Percentiles rank a stretch among this genome's conserved stretches.
Evolutionary conservation across 2,329 filamentous ascomycete species (phyloP).

Genomic region (Aspergillus phoenicis): DNA sequence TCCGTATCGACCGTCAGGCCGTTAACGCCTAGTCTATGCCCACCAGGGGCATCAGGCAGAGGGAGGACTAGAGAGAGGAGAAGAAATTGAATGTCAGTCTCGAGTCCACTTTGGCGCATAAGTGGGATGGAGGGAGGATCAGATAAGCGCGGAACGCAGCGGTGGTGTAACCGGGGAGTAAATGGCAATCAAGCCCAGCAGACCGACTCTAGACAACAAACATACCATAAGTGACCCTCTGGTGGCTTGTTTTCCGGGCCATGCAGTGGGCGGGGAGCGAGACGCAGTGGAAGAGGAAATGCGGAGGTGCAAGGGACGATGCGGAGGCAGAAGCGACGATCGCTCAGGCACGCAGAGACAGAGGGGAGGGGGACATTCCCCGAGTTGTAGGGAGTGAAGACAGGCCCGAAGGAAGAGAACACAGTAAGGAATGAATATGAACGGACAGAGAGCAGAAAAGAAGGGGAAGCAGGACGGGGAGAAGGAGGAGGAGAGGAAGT

Average conservation of each 20-base stretch:
- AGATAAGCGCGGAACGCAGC: slow-evolving; percentile 12
- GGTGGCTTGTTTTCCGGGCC: slow-evolving; percentile 68
- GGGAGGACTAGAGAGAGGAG: slow-evolving; percentile 61
- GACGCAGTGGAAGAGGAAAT: slow-evolving; percentile 21
- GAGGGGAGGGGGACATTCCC: slow-evolving; percentile 14
- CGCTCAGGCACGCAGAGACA: slow-evolving; percentile 16
- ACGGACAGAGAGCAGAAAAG: neutral
- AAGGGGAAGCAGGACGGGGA: slow-evolving; percentile 13
- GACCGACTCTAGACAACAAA: slow-evolving; percentile 18
- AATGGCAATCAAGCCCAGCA: neutral
- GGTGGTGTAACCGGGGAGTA: neutral
- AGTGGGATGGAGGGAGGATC: neutral
- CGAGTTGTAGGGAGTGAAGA: neutral
- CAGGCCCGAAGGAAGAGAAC: neutral
- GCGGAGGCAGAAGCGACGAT: slow-evolving; percentile 26
- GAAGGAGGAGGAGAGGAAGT: slow-evolving; percentile 3
- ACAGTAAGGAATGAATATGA: neutral
- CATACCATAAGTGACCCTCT: slow-evolving; percentile 70
- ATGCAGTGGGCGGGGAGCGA: slow-evolving; percentile 46
- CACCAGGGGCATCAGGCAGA: slow-evolving; percentile 72
- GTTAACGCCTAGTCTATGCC: slow-evolving; percentile 92
- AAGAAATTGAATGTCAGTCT: slow-evolving; percentile 11
- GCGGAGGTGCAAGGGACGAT: slow-evolving; percentile 23
- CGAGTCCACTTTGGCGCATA: neutral
- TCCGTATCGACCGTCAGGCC: slow-evolving; percentile 83